Evolutionary conservation across 192 early-diverging fungal species (phyloP), one percentile per base, ranked within the genome.

Genomic region (Backusella tarrabulga): DNA sequence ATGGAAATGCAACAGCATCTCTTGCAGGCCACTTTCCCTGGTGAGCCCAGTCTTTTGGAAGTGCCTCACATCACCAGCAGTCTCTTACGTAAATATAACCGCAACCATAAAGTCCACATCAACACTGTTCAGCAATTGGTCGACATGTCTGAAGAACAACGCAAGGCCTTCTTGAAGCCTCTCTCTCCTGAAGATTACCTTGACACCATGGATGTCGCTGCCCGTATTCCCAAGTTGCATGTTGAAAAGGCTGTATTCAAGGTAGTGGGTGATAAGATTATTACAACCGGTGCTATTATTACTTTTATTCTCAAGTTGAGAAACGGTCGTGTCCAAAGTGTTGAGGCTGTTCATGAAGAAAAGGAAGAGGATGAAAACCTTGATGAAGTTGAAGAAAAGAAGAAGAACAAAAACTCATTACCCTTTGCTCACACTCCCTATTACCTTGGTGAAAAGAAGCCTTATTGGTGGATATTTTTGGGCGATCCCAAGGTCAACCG

Each of bases 381-480:
- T 12, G 83, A 88, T 23, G 83, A 78, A 14, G 74, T 80, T 71
- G 81, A 71, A 67, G 71, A 63, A n/a, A 83, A 72, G 77, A 79
- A 26, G 41, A 54, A 68, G 79, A 86, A 67, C 36, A 73, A 3
- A 21, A 78, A 44, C 67, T 38, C 35, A 29, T 79, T 81, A 19
- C 83, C 81, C 9, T 50, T 77, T 21, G 90, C 87, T 2, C 92
- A 94, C 76, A 86, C 90, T 8, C 94, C 94, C 8, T 90, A 90
- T 68, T 94, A 88, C 81, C 89, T 92, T 46, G 81, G 76, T 21
- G 88, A 90, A 77, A 94, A 94, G 86, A 92, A 90, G 70, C 90
- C 95, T 50, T 89, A 84, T 83, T 99, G 96, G 95, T 98, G 94
- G 94, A 87, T 99, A 36, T 89, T 94, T 67, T 87, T 99, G 83